phyloP scores from a whole-genome alignment of 257 asterid species.

The Handroanthus guayacan region DNA sequence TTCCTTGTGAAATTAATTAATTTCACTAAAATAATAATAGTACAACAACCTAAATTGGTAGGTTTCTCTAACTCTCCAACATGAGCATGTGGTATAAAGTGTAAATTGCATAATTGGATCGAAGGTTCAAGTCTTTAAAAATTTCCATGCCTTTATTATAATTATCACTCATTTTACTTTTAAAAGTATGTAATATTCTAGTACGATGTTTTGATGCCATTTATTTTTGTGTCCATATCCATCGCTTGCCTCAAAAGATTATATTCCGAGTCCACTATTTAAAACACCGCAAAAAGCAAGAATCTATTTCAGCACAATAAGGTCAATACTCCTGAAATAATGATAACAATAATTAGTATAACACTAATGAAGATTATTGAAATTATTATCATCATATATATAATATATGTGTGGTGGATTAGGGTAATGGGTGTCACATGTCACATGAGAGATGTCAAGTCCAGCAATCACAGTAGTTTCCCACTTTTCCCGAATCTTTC shows the following conservation, averaged over 20 bases:
- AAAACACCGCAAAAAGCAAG: not conserved
- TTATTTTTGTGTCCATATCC: not conserved
- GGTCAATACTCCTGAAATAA: not conserved
- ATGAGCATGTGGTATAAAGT: constrained; percentile 38
- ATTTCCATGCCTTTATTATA: not conserved
- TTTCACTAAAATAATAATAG: not conserved
- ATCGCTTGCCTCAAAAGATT: not conserved
- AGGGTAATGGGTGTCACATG: constrained; percentile 16
- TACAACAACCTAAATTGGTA: constrained; percentile 13
- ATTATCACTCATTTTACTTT: not conserved
- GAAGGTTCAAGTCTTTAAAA: too few relatives aligned
- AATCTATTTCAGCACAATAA: not conserved
- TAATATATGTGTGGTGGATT: not conserved
- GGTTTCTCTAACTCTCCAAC: constrained; percentile 30
- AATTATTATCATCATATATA: not conserved
- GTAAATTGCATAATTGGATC: not conserved
- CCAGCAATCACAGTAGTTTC: constrained; percentile 10
- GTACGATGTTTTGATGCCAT: not conserved
- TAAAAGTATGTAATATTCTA: constrained; percentile 7
- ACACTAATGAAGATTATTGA: not conserved
- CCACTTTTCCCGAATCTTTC: not conserved
- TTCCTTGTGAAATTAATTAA: too few relatives aligned
- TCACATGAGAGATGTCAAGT: not conserved
- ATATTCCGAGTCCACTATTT: constrained; percentile 28
- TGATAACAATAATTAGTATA: not conserved